phyloP scores from a whole-genome alignment of 805 yeast genomes.

The Teunomyces gatunensis region DNA sequence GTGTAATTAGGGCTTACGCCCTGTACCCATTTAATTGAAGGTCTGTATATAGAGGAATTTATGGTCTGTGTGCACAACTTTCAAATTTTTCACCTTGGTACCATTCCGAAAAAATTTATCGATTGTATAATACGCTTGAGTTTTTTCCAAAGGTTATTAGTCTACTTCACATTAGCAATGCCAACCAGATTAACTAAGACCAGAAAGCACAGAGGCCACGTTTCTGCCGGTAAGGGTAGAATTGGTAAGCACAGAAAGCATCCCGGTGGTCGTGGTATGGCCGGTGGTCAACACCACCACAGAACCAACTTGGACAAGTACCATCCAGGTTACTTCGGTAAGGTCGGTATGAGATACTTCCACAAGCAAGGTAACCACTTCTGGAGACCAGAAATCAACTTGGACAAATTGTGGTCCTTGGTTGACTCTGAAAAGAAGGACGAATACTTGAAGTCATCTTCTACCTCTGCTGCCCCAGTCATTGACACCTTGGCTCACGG shows the following conservation, averaged over 20 bases:
- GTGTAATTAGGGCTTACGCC: neutral
- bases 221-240: constrained; percentile 99
- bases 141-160: constrained; percentile 4
- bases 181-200: constrained; percentile 99
- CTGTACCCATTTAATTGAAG: neutral
- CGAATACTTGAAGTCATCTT: constrained; percentile 80
- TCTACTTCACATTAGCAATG: constrained; percentile 50
- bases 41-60: neutral
- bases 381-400: constrained; percentile 98
- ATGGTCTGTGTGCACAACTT: neutral
- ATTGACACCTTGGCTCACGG: constrained; percentile 99
- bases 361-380: constrained; percentile 90
- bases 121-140: constrained; percentile 4
- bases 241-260: constrained; percentile 99
- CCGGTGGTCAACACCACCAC: constrained; percentile 99
- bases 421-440: constrained; percentile 93
- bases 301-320: constrained; percentile 99
- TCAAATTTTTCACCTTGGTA: constrained; percentile 6
- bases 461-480: constrained; percentile 93
- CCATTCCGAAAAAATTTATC: constrained; percentile 5
- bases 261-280: constrained; percentile 99
- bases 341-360: constrained; percentile 99
- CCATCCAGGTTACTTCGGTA: constrained; percentile 99
- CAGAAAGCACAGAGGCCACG: constrained; percentile 99
- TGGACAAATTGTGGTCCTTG: constrained; percentile 98